phyloP scores from a whole-genome alignment of 306 rosid genomes.

The Dalbergia cochinchinensis region DNA sequence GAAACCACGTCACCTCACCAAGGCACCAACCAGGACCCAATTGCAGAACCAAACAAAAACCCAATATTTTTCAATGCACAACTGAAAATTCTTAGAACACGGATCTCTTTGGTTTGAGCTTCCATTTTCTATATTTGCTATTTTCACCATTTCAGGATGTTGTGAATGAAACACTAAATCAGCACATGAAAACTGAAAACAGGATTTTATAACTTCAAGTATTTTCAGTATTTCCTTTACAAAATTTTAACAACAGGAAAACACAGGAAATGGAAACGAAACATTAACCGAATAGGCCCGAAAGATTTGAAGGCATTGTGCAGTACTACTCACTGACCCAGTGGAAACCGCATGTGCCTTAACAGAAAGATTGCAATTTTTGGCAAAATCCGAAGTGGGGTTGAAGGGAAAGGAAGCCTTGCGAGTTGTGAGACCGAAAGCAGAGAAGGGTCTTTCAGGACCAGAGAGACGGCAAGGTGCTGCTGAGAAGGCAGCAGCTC shows the following conservation, averaged over 20 bases:
- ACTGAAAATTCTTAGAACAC: background rate
- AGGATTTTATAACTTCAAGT: no score
- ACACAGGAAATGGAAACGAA: background rate
- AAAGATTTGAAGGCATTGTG: background rate
- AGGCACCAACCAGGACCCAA: background rate
- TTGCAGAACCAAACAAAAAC: constrained; percentile 22
- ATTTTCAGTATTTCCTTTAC: no score
- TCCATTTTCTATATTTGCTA: no score
- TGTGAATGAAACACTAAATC: no score
- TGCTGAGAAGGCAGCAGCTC: constrained; percentile 38
- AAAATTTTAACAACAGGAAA: no score
- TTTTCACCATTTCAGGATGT: no score
- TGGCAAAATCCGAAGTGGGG: constrained; percentile 35
- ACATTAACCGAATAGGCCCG: no score
- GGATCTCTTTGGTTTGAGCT: no score
- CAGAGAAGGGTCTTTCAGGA: constrained; percentile 43
- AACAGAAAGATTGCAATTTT: constrained; percentile 47
- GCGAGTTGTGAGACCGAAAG: constrained; percentile 28
- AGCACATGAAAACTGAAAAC: no score
- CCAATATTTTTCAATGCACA: background rate
- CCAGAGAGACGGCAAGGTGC: constrained; percentile 5
- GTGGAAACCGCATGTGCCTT: constrained; percentile 50
- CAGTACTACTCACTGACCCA: constrained; percentile 50
- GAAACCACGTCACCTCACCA: background rate
- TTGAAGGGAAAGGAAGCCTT: constrained; percentile 35